Percentiles rank a stretch among this genome's conserved stretches.
Conservation (phyloP, 129 eudicot species). For the Artemisia argyi region DNA sequence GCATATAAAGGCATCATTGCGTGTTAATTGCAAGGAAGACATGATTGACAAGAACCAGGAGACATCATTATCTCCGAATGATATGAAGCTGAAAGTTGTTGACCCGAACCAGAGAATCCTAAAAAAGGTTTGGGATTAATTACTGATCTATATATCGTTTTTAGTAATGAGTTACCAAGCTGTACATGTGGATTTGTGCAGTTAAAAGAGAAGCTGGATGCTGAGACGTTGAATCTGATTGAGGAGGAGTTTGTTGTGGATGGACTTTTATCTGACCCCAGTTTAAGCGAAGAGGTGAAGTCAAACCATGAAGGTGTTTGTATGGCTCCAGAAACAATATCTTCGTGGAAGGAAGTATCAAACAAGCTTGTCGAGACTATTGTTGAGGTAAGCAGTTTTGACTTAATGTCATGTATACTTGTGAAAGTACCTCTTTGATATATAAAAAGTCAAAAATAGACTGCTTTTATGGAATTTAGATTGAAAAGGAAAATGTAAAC, state of each 20-base stretch:
- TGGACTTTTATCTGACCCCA: slow-evolving; percentile 53
- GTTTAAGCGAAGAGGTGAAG: slow-evolving; percentile 51
- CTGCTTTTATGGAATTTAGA: not conserved
- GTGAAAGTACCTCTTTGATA: not conserved
- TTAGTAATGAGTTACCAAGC: not conserved
- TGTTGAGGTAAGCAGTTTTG: slow-evolving; percentile 46
- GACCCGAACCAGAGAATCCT: slow-evolving; percentile 56
- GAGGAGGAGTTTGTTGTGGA: slow-evolving; percentile 59
- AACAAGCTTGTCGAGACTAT: slow-evolving; percentile 49
- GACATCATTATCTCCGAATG: slow-evolving; percentile 18
- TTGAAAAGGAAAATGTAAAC: not conserved
- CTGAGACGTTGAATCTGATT: slow-evolving; percentile 58
- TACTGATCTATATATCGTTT: not conserved
- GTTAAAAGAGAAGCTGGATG: slow-evolving; percentile 61
- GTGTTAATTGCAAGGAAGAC: slow-evolving; percentile 42
- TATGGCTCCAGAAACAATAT: slow-evolving; percentile 48
- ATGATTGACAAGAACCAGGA: slow-evolving; percentile 42
- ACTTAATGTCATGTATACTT: not conserved
- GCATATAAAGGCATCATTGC: slow-evolving; percentile 72
- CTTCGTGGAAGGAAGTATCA: slow-evolving; percentile 53
- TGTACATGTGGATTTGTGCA: slow-evolving; percentile 31
- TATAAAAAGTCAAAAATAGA: not conserved
- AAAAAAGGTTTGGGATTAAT: slow-evolving; percentile 44
- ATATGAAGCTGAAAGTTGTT: slow-evolving; percentile 35
- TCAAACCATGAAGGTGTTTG: slow-evolving; percentile 44